These are phyloP conservation scores for Psophocarpus tetragonolobus DNA, from an alignment of 306 rosid species.

Conservation along the genomic window DNA sequence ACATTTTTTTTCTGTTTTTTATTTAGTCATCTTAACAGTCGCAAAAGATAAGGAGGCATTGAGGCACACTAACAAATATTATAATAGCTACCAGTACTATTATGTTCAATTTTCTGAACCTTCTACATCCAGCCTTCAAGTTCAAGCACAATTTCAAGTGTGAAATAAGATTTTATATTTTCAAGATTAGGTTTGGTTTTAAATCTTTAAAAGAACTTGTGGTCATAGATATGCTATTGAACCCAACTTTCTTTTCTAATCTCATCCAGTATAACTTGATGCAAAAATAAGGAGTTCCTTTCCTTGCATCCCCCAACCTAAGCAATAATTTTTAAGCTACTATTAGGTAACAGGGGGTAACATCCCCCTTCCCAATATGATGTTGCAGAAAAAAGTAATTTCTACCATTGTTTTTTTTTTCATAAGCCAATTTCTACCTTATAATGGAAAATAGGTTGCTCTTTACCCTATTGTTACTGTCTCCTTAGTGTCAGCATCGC, in stretches of 20 bases:
- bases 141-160: neutral
- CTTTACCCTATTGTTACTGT: neutral
- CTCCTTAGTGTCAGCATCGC: neutral
- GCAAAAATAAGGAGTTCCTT: neutral
- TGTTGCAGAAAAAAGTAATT: neutral
- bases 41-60: neutral
- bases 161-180: neutral
- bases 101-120: neutral
- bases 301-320: neutral
- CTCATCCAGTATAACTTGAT: neutral
- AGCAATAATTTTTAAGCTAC: neutral
- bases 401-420: neutral
- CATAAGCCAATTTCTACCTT: neutral
- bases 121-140: neutral
- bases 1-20: neutral
- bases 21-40: slow-evolving; percentile 2
- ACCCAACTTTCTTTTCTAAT: neutral
- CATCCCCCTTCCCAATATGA: neutral
- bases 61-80: neutral
- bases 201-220: neutral
- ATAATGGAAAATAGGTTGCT: neutral
- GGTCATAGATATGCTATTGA: neutral
- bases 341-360: neutral
- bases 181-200: neutral
- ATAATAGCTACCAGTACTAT: neutral